These are phyloP conservation scores for Metschnikowia henanensis DNA, from an alignment of 805 yeast genomes.

Conservation along the genomic window DNA sequence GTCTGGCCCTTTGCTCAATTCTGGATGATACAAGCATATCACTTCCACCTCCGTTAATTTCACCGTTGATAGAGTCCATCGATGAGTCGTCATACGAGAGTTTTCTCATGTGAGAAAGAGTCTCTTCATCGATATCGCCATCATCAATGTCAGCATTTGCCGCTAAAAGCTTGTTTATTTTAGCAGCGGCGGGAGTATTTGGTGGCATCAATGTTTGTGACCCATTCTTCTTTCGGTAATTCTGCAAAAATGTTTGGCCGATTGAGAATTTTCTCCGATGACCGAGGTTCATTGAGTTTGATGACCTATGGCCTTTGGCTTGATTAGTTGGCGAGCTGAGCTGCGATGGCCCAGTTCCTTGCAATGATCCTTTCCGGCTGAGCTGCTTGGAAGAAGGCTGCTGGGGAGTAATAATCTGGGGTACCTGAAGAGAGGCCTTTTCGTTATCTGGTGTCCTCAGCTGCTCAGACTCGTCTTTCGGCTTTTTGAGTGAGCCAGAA, in stretches of 20 bases:
- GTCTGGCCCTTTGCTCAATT: slow-evolving; percentile 50
- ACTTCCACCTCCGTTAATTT: slow-evolving; percentile 47
- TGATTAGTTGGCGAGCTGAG: slow-evolving; percentile 10
- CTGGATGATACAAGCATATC: slow-evolving; percentile 64
- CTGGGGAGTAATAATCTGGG: slow-evolving; percentile 18
- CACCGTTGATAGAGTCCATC: slow-evolving; percentile 53
- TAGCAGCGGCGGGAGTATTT: slow-evolving; percentile 54
- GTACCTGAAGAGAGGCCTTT: slow-evolving; percentile 4
- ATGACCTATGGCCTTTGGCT: slow-evolving; percentile 35
- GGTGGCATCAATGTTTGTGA: slow-evolving; percentile 46
- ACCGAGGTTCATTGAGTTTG: slow-evolving; percentile 35
- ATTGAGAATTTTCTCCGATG: slow-evolving; percentile 66
- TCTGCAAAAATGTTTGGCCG: slow-evolving; percentile 53
- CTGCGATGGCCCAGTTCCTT: slow-evolving; percentile 23
- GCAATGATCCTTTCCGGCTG: slow-evolving; percentile 41
- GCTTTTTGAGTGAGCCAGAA: slow-evolving; percentile 27
- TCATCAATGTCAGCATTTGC: slow-evolving; percentile 29
- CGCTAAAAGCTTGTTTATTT: slow-evolving; percentile 30
- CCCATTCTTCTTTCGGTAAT: slow-evolving; percentile 50
- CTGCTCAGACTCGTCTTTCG: slow-evolving; percentile 19
- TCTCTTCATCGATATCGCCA: slow-evolving; percentile 31
- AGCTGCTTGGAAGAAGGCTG: slow-evolving; percentile 22
- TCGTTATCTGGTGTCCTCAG: slow-evolving; percentile 27
- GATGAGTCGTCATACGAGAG: slow-evolving; percentile 59
- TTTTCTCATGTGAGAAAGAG: slow-evolving; percentile 25